Conservation (phyloP, 2,329 filamentous ascomycete genomes). For the Fusarium humuli region DNA sequence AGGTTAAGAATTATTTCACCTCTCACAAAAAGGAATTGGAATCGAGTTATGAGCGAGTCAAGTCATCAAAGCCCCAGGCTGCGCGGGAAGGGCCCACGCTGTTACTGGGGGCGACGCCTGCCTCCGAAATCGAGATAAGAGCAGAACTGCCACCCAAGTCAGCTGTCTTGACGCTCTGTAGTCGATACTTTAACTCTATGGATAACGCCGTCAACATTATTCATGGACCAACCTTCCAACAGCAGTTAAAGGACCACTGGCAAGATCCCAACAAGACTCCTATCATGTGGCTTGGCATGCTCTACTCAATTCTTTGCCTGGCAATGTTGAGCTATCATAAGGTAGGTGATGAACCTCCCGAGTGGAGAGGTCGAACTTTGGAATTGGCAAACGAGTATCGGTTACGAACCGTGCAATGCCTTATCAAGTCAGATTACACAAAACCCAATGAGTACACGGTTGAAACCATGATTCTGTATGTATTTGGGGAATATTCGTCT, state of each 20-base stretch:
- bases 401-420: slow-evolving; percentile 79
- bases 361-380: slow-evolving; percentile 75
- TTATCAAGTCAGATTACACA: slow-evolving; percentile 81
- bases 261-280: slow-evolving; percentile 77
- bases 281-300: slow-evolving; percentile 81
- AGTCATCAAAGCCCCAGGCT: slow-evolving; percentile 71
- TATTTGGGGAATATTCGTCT: slow-evolving; percentile 79
- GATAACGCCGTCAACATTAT: slow-evolving; percentile 78
- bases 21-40: slow-evolving; percentile 91
- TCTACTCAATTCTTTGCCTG: slow-evolving; percentile 81
- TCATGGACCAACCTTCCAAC: slow-evolving; percentile 86
- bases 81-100: slow-evolving; percentile 78
- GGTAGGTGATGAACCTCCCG: slow-evolving; percentile 81
- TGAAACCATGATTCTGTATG: slow-evolving; percentile 81
- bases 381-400: slow-evolving; percentile 74
- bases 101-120: slow-evolving; percentile 78
- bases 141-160: slow-evolving; percentile 83
- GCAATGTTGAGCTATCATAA: slow-evolving; percentile 84
- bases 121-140: slow-evolving; percentile 81
- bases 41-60: slow-evolving; percentile 80
- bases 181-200: slow-evolving; percentile 89
- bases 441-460: slow-evolving; percentile 79
- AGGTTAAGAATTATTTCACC: slow-evolving; percentile 91
- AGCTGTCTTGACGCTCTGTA: slow-evolving; percentile 85
- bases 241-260: slow-evolving; percentile 75